Base-by-base conservation (phyloP, 1,284 basidiomycete genomes). In the Ustilago xerochloae region DNA sequence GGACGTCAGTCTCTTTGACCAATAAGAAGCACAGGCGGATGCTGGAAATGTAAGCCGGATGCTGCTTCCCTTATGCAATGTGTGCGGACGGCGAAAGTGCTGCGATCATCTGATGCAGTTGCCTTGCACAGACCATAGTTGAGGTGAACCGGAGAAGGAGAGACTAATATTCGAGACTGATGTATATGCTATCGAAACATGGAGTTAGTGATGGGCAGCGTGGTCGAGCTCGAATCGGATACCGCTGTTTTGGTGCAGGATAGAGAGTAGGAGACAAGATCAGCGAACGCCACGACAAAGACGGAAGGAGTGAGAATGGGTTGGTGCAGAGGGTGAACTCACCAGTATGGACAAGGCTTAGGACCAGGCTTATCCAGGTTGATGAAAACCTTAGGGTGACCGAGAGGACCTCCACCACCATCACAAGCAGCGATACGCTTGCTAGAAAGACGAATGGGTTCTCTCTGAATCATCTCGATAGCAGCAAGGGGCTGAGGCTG, bases 321-420 rank as follows among this genome's bases (percentile, higher is more conserved):
- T 18, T n/a, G 29, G 20, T 16, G n/a, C n/a, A n/a, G n/a, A n/a
- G n/a, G n/a, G n/a, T n/a, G n/a, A n/a, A 74, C 76, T 57, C 46
- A 80, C 78, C 78, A 80, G 74, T 79, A 80, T 15, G 80, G 75
- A 68, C 81, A 83, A 18, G 78, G 59, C 67, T 83, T 81, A 18
- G 79, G 70, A 3, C 81, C 81, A 6, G 81, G 78, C 63, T 81
- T 82, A 56, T 83, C 94, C 84, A 97, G 85, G 87, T 97, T 98
- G 86, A 98, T 96, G 84, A 90, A 98, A 75, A 98, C 91, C 88
- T 93, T 94, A 15, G 96, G 96, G 85, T 99, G 96, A 47, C 96
- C 96, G 32, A 99, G 89, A 50, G 96, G 90, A n/a, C 96, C 96
- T 85, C 90, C 91, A 18, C 79, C 80, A 77, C 96, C 96, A 85